Evolutionary conservation across 208 protist genomes (phyloP).

Genomic region (Acanthamoeba castellanii): DNA sequence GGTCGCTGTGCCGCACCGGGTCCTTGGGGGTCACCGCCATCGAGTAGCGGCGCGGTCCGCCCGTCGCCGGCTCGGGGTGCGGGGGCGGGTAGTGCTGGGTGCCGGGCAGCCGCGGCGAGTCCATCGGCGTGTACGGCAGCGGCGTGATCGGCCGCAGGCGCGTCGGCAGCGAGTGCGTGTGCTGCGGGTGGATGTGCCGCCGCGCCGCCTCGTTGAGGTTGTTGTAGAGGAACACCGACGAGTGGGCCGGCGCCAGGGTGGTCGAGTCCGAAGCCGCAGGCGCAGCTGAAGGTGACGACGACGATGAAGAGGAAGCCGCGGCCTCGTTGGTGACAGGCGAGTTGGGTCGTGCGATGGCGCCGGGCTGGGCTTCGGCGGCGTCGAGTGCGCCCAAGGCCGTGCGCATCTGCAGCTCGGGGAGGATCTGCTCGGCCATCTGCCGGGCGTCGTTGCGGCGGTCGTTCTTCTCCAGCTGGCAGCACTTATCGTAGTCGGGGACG

Average conservation of each 20-base stretch:
- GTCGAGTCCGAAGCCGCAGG: not conserved
- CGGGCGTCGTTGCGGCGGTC: not conserved
- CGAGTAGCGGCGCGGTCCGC: not conserved
- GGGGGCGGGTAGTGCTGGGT: not conserved
- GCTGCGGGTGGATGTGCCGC: slow-evolving; percentile 20
- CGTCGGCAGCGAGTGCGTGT: not conserved
- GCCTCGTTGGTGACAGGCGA: not conserved
- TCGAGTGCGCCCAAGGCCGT: not conserved
- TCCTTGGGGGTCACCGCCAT: not conserved
- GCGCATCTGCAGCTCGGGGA: slow-evolving; percentile 8
- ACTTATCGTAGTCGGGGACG: not conserved
- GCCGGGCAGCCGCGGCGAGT: not conserved
- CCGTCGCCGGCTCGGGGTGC: not conserved
- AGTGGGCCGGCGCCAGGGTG: not conserved
- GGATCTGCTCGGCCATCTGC: not conserved
- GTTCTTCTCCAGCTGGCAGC: slow-evolving; percentile 23
- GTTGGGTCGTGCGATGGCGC: no score
- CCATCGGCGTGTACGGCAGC: not conserved
- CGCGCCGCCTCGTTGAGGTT: not conserved
- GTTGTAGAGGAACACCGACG: slow-evolving; percentile 9
- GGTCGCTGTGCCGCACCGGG: not conserved
- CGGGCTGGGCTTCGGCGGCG: not conserved
- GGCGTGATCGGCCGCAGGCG: not conserved
- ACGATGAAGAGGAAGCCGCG: not conserved
- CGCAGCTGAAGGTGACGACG: not conserved